These are phyloP conservation scores for Daphne laureola DNA, from an alignment of 441 rosid species.

Conservation along the genomic window DNA sequence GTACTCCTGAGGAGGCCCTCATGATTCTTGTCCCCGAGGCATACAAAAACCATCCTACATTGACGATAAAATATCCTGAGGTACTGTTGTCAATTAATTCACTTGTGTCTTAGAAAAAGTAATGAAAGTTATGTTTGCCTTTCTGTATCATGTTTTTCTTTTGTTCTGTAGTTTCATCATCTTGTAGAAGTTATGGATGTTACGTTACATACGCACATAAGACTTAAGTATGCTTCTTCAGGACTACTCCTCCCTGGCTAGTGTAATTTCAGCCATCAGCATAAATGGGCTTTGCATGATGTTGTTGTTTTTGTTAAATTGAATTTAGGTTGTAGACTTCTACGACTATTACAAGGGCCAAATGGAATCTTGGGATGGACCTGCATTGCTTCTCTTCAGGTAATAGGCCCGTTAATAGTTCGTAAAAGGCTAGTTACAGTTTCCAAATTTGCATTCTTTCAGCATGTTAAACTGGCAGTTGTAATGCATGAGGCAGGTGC, in stretches of 20 bases:
- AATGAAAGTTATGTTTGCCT: not conserved
- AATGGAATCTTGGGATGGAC: conserved; percentile 99
- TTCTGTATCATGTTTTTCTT: not conserved
- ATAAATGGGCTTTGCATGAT: no score
- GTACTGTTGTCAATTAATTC: conserved; percentile 21
- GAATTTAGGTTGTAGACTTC: conserved; percentile 64
- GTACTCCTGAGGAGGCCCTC: conserved; percentile 84
- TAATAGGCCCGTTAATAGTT: conserved; percentile 19
- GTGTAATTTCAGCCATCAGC: no score
- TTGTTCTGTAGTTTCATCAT: not conserved
- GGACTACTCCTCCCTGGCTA: no score
- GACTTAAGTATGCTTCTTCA: not conserved
- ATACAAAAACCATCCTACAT: conserved; percentile 93
- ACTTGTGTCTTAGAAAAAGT: no score
- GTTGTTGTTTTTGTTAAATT: no score
- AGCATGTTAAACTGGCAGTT: no score
- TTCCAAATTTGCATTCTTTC: no score
- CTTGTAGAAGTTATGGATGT: not conserved
- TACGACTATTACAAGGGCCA: conserved; percentile 99
- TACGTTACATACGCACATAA: not conserved
- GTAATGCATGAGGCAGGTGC: no score
- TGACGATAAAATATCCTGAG: conserved; percentile 87
- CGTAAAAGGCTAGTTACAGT: not conserved
- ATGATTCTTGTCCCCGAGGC: conserved; percentile 99
- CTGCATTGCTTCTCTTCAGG: conserved; percentile 98